Evolutionary conservation across 2,329 filamentous ascomycete genomes (phyloP).

Genomic region (Neofusicoccum ribis): DNA sequence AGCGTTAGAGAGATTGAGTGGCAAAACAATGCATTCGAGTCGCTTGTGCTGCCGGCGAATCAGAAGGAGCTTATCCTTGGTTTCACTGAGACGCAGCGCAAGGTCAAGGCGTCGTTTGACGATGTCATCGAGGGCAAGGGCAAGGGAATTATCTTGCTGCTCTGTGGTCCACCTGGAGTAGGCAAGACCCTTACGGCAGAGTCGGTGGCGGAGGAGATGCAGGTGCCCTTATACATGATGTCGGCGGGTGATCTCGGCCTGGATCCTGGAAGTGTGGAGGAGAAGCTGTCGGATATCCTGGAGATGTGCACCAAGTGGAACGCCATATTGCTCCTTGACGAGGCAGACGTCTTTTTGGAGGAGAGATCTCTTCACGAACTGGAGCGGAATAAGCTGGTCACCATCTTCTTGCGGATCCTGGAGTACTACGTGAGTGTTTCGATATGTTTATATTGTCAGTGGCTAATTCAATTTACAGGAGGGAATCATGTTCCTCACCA

Average conservation of each 20-base stretch:
- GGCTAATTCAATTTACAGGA: neutral
- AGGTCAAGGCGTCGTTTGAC: slow-evolving; percentile 47
- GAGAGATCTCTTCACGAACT: slow-evolving; percentile 23
- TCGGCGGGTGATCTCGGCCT: slow-evolving; percentile 52
- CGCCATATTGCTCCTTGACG: slow-evolving; percentile 54
- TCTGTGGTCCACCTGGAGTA: slow-evolving; percentile 51
- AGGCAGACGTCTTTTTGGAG: slow-evolving; percentile 44
- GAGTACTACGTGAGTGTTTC: slow-evolving; percentile 36
- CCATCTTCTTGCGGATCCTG: slow-evolving; percentile 39
- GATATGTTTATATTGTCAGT: neutral
- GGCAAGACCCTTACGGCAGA: slow-evolving; percentile 48
- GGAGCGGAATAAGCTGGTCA: slow-evolving; percentile 29
- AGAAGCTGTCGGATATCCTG: slow-evolving; percentile 47
- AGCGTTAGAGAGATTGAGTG: slow-evolving; percentile 46
- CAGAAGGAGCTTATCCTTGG: slow-evolving; percentile 52
- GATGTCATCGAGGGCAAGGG: slow-evolving; percentile 56
- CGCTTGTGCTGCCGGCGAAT: slow-evolving; percentile 48
- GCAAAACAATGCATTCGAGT: slow-evolving; percentile 48
- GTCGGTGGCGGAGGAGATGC: slow-evolving; percentile 47
- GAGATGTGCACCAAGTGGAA: slow-evolving; percentile 54
- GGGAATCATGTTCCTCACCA: slow-evolving; percentile 23
- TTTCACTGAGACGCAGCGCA: slow-evolving; percentile 45
- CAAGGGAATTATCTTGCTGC: slow-evolving; percentile 51
- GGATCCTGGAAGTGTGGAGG: slow-evolving; percentile 46
- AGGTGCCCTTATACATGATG: slow-evolving; percentile 50